Percentiles rank a stretch among this genome's conserved stretches.
phyloP scores from a whole-genome alignment of 495 filamentous ascomycete genomes.

The Aspergillus baeticus region DNA sequence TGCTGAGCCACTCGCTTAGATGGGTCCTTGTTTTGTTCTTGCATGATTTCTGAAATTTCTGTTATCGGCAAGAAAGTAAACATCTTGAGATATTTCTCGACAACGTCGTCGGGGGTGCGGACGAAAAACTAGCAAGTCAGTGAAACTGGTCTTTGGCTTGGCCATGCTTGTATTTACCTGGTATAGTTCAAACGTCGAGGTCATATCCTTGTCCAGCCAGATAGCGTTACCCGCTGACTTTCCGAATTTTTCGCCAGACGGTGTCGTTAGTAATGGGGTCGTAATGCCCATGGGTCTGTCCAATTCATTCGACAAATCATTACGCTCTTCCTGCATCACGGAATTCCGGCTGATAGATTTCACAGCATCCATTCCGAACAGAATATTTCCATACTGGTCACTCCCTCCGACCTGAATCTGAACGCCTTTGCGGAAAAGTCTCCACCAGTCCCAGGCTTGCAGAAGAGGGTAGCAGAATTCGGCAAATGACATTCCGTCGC shows the following conservation, averaged over 20 bases:
- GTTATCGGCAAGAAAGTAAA: slow-evolving; percentile 83
- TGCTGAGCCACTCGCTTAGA: slow-evolving; percentile 77
- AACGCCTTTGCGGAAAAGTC: slow-evolving; percentile 64
- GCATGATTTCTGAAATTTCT: slow-evolving; percentile 63
- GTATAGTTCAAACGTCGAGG: slow-evolving; percentile 82
- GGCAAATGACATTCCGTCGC: slow-evolving; percentile 88
- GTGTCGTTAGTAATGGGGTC: slow-evolving; percentile 81
- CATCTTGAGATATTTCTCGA: slow-evolving; percentile 78
- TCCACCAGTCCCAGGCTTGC: slow-evolving; percentile 97
- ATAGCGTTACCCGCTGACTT: slow-evolving; percentile 94
- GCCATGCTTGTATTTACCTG: slow-evolving; percentile 44
- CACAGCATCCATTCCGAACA: slow-evolving; percentile 83
- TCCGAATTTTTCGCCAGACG: slow-evolving; percentile 86
- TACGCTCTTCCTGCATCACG: slow-evolving; percentile 24
- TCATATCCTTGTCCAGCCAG: slow-evolving; percentile 84
- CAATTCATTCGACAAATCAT: slow-evolving; percentile 30
- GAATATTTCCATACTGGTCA: slow-evolving; percentile 96
- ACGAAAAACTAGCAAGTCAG: slow-evolving; percentile 69
- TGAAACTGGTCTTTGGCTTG: background rate
- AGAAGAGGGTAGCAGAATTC: slow-evolving; percentile 93
- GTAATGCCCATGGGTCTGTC: slow-evolving; percentile 78
- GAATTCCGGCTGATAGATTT: slow-evolving; percentile 63
- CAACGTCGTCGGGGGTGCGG: slow-evolving; percentile 73
- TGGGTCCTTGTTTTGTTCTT: slow-evolving; percentile 62
- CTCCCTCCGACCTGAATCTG: slow-evolving; percentile 90